A percentile compares a stretch with the other conserved stretches of the same genome.
Conservation (phyloP, 2,329 filamentous ascomycete species). For the Exophiala dermatitidis region DNA sequence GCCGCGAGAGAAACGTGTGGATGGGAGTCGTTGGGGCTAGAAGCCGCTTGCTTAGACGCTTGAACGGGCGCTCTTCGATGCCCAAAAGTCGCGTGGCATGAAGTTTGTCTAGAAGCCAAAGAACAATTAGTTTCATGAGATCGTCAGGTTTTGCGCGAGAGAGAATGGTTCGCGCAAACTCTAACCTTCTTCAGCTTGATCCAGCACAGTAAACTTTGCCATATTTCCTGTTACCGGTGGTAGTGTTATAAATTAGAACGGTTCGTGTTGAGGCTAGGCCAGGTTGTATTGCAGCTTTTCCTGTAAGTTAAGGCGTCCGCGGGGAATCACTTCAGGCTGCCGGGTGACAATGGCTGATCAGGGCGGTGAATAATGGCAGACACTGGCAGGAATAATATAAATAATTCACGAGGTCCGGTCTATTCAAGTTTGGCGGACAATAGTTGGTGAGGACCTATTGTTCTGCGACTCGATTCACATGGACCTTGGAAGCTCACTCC, state of each 20-base stretch:
- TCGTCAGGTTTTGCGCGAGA: background rate
- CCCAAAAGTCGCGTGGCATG: constrained; percentile 81
- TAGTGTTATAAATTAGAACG: background rate
- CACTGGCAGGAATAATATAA: too few relatives aligned
- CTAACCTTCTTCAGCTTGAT: constrained; percentile 60
- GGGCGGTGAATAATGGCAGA: too few relatives aligned
- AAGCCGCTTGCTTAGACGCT: constrained; percentile 76
- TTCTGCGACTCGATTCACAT: too few relatives aligned
- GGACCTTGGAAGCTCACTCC: too few relatives aligned
- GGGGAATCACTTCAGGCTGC: too few relatives aligned
- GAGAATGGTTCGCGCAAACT: background rate
- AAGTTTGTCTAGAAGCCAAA: constrained; percentile 56
- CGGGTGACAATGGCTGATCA: too few relatives aligned
- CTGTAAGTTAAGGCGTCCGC: too few relatives aligned
- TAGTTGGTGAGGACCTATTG: too few relatives aligned
- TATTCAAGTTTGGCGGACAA: too few relatives aligned
- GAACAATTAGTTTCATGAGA: background rate
- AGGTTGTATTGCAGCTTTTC: background rate
- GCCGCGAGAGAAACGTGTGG: constrained; percentile 31
- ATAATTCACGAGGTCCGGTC: too few relatives aligned
- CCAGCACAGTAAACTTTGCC: constrained; percentile 59
- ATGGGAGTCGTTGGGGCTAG: constrained; percentile 61
- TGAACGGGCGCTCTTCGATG: constrained; percentile 88
- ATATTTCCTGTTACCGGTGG: constrained; percentile 31
- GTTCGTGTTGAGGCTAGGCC: background rate